phyloP scores from a whole-genome alignment of 2,329 filamentous ascomycete species.

The Trichophyton equinum region DNA sequence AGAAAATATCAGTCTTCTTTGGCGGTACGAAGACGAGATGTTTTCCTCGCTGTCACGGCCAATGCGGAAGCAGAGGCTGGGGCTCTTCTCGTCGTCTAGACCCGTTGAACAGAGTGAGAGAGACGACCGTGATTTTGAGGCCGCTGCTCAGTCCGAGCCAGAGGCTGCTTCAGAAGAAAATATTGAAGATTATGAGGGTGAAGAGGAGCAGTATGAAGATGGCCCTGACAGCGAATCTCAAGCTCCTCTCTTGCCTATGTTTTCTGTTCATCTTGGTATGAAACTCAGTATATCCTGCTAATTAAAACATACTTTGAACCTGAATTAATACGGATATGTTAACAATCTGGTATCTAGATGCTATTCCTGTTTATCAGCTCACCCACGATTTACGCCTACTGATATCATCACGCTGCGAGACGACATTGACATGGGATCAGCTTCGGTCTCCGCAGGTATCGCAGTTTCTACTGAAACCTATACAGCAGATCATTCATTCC shows the following conservation, averaged over 20 bases:
- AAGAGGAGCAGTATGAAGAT: constrained; percentile 28
- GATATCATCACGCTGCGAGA: constrained; percentile 75
- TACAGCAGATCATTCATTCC: constrained; percentile 74
- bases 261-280: constrained; percentile 66
- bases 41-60: constrained; percentile 6
- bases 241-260: constrained; percentile 57
- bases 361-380: constrained; percentile 76
- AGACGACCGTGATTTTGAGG: background rate
- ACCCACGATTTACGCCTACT: constrained; percentile 82
- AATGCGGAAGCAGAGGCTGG: background rate
- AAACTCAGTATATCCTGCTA: background rate
- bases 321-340: background rate
- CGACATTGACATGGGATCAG: constrained; percentile 87
- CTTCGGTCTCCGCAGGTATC: constrained; percentile 90
- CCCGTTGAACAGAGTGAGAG: background rate
- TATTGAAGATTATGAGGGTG: constrained; percentile 29
- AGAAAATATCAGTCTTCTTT: background rate
- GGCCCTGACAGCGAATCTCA: constrained; percentile 22
- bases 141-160: background rate
- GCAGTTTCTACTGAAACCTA: constrained; percentile 89
- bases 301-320: background rate
- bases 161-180: constrained; percentile 13
- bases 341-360: constrained; percentile 42
- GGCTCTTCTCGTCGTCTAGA: constrained; percentile 1
- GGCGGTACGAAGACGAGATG: background rate